phyloP scores from a whole-genome alignment of 2,329 filamentous ascomycete genomes.

The Penicillium paneum region DNA sequence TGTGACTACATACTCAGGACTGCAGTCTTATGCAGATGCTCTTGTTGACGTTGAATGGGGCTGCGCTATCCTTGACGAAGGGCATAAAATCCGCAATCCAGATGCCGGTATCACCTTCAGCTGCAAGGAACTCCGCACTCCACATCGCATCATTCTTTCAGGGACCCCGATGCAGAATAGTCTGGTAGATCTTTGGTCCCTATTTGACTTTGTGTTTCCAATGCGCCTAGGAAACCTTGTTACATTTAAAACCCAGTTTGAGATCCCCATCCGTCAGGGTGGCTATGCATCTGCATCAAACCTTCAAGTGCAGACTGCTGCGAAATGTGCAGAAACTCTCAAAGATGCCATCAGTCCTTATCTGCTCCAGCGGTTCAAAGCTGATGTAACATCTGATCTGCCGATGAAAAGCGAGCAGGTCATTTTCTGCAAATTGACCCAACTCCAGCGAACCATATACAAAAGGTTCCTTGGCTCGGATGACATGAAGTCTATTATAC shows the following conservation, averaged over 20 bases:
- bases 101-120: conserved; percentile 92
- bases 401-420: conserved; percentile 97
- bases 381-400: conserved; percentile 87
- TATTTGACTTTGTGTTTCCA: conserved; percentile 96
- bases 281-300: conserved; percentile 96
- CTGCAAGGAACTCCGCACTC: conserved; percentile 88
- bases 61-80: conserved; percentile 91
- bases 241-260: conserved; percentile 86
- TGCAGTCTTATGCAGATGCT: conserved; percentile 86
- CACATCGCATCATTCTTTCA: conserved; percentile 87
- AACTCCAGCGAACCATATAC: conserved; percentile 74
- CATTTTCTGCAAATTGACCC: conserved; percentile 88
- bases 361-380: conserved; percentile 84
- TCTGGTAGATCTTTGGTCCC: conserved; percentile 87
- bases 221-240: conserved; percentile 92
- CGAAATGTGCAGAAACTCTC: conserved; percentile 87
- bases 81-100: conserved; percentile 96
- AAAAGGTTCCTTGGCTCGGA: conserved; percentile 75
- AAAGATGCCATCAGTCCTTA: conserved; percentile 95
- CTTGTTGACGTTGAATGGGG: conserved; percentile 84
- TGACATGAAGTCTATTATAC: conserved; percentile 80
- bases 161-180: conserved; percentile 99
- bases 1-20: conserved; percentile 90
- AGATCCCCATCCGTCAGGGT: conserved; percentile 87
- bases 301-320: conserved; percentile 87